Evolutionary conservation across 768 basidiomycete genomes (phyloP).

Genomic region (Artomyces pyxidatus): DNA sequence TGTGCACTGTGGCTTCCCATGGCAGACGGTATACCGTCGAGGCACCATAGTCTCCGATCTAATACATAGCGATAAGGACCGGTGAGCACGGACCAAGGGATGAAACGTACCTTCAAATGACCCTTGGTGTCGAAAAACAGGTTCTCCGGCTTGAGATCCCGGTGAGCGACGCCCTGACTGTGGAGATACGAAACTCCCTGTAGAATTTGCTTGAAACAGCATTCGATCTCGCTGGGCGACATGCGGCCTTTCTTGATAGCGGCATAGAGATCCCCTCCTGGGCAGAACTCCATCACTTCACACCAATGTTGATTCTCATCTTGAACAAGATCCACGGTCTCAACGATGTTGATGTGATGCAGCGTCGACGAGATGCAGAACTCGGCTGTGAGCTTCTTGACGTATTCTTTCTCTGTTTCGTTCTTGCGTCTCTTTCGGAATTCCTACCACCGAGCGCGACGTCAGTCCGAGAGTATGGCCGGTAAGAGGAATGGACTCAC

Average conservation of each 20-base stretch:
- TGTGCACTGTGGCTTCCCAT: constrained; percentile 95
- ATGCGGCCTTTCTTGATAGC: constrained; percentile 97
- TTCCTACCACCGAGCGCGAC: constrained; percentile 47
- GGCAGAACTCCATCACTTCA: constrained; percentile 99
- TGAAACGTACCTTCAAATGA: constrained; percentile 73
- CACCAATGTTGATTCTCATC: constrained; percentile 97
- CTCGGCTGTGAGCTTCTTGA: constrained; percentile 99
- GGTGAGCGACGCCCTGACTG: constrained; percentile 93
- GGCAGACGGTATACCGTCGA: constrained; percentile 98
- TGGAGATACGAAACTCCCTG: constrained; percentile 86
- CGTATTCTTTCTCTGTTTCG: constrained; percentile 97
- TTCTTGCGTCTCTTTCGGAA: constrained; percentile 98
- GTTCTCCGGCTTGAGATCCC: constrained; percentile 98
- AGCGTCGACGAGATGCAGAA: constrained; percentile 97
- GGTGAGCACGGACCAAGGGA: background rate
- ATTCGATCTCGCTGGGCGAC: constrained; percentile 89
- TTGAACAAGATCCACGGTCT: constrained; percentile 98
- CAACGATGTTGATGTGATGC: constrained; percentile 90
- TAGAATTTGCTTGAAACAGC: constrained; percentile 96
- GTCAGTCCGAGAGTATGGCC: background rate
- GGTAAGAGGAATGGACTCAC: constrained; percentile 36
- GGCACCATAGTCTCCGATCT: constrained; percentile 98
- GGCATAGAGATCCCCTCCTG: constrained; percentile 95
- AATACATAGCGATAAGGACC: constrained; percentile 13
- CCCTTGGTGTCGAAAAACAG: constrained; percentile 89